A percentile compares a stretch with the other conserved stretches of the same genome.
Conservation (phyloP, 805 yeast genomes). For the Danielozyma ontarioensis region DNA sequence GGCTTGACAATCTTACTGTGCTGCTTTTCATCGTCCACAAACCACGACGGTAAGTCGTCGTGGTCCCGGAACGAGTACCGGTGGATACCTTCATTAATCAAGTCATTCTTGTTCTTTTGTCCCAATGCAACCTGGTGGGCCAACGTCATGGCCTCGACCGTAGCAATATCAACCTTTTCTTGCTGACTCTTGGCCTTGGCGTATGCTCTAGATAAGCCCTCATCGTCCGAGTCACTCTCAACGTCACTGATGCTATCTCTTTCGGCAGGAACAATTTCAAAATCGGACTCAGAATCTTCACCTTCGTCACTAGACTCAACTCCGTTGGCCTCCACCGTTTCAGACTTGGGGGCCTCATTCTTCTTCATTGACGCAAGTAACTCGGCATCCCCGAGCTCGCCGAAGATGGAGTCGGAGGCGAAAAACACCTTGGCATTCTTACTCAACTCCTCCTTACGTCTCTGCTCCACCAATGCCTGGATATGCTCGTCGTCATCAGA, state of each 20-base stretch:
- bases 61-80: constrained; percentile 86
- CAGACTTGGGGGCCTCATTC: constrained; percentile 35
- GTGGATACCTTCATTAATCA: constrained; percentile 90
- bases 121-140: constrained; percentile 95
- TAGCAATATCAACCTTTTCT: constrained; percentile 73
- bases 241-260: constrained; percentile 27
- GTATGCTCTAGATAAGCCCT: constrained; percentile 28
- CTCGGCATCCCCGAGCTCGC: constrained; percentile 42
- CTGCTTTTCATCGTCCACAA: constrained; percentile 81
- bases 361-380: constrained; percentile 32
- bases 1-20: constrained; percentile 88
- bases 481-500: constrained; percentile 73
- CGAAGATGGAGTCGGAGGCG: constrained; percentile 36
- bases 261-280: constrained; percentile 37
- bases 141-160: constrained; percentile 95
- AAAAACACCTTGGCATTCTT: constrained; percentile 34
- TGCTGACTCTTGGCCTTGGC: constrained; percentile 45
- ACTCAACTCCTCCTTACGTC: constrained; percentile 27
- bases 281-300: constrained; percentile 30
- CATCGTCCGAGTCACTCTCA: constrained; percentile 51
- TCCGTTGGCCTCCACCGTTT: neutral
- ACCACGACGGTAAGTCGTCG: constrained; percentile 96
- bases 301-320: constrained; percentile 8
- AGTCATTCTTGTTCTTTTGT: constrained; percentile 74
- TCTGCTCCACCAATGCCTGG: constrained; percentile 44